Evolutionary conservation across 108 stramenopile species (phyloP).

Genomic region (Fragilariopsis cylindrus): DNA sequence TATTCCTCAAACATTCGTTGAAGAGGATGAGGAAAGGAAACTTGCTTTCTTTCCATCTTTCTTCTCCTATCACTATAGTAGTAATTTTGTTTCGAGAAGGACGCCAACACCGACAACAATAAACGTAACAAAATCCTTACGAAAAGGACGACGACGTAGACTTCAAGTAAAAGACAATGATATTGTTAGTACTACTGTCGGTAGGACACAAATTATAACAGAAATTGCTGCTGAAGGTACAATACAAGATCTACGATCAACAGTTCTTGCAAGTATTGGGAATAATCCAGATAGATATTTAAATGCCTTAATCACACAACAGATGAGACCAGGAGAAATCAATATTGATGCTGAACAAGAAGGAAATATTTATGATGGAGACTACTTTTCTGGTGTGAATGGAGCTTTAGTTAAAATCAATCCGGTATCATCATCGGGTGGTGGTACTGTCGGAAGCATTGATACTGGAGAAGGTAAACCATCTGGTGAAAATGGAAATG

Average conservation of each 20-base stretch:
- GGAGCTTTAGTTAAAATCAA: conserved; percentile 1
- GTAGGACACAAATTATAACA: conserved; percentile 9
- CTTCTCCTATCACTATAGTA: too few species aligned
- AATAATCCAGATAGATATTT: conserved; percentile 10
- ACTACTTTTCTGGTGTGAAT: conserved; percentile 10
- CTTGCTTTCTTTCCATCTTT: too few species aligned
- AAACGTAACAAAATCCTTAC: not conserved
- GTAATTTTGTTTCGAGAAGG: too few species aligned
- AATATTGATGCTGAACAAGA: not conserved
- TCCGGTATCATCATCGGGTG: not conserved
- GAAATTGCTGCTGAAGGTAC: conserved; percentile 10
- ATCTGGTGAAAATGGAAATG: not conserved
- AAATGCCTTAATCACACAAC: conserved; percentile 3
- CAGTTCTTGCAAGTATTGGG: conserved; percentile 21
- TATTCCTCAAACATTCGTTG: not conserved
- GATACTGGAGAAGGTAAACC: not conserved
- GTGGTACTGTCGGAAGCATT: not conserved
- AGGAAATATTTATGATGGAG: not conserved
- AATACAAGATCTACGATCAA: not conserved
- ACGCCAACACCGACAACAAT: not conserved
- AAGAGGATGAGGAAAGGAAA: not conserved
- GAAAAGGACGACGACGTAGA: not conserved
- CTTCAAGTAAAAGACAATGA: not conserved
- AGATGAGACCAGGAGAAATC: conserved; percentile 12
- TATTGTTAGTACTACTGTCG: not conserved